Base-by-base conservation (phyloP, 305 asterid species). In the Solanum aculeatissimum region DNA sequence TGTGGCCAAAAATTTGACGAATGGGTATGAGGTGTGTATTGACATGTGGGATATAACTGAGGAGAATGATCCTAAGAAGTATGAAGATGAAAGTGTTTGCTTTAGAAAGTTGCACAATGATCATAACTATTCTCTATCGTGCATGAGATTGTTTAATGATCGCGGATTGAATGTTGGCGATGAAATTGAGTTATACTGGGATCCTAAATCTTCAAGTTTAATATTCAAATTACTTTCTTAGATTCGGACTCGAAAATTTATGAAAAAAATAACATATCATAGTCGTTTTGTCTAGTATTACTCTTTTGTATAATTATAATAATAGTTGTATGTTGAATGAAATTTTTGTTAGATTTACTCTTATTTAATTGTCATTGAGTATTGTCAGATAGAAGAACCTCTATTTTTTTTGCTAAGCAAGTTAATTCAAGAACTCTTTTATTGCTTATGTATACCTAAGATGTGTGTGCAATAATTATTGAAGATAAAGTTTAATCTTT, bases 121-220 rank as follows among this genome's bases (percentile, higher is more conserved):
- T 9, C 47, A 1, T 29, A 85, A 86, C 19, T 91, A 81, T 68
- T 49, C 72, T 0, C 77, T 93, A 4, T 40, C 87, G 23, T 65
- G 43, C 23, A 3, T 14, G 7, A 18, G 8, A 65, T 65, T 65
- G 21, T 65, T 65, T 84, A 84, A 62, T 21, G 89, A 88, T 5
- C 85, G 84, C n/a, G 78, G 83, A 2, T 79, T 91, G 82, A 79
- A 43, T 85, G 84, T 74, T 18, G 91, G 80, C 35, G 92, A 91
- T 83, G 88, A 86, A 58, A 87, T 92, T 23, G 91, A 89, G 1
- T 45, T 93, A 43, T 86, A 62, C 69, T 90, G 93, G 94, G 93
- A 91, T 81, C 47, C 83, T 1, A 80, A 38, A 35, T 60, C 71
- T 6, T 82, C 87, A 0, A 54, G n/a, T 68, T 87, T 91, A 78